Evolutionary conservation across 768 basidiomycete genomes (phyloP), one percentile per base, ranked within the genome.

Genomic region (Trametes gibbosa): DNA sequence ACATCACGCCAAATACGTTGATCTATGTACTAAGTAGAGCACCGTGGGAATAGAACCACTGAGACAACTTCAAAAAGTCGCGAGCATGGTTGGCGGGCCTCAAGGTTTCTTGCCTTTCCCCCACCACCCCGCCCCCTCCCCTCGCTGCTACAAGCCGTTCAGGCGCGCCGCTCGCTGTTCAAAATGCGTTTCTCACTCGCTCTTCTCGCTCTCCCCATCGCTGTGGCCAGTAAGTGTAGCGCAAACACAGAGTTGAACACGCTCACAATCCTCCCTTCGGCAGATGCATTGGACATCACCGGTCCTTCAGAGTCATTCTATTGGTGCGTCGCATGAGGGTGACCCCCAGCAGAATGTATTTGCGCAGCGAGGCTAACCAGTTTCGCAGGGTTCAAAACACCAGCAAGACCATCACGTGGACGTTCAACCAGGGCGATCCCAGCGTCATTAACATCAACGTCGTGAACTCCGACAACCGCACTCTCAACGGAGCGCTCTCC

Each of bases 401-500:
- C 14, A 71, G 65, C 61, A 77, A 77, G 63, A 53, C 39, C 23
- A 76, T 77, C 61, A 63, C 60, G 37, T 77, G 76, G 76, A 54
- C 57, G 17, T 74, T 59, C 61, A 61, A 12, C 48, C 0, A 50
- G 27, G 74, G 73, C 24, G 75, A 75, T 61, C 75, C 74, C 13
- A 62, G 50, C 53, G 62, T 70, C n/a, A 68, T 76, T 43, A 54
- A 70, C 43, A 72, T 77, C 39, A 50, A 67, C 37, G 57, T 77
- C 61, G 66, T 65, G 49, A 76, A 77, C 65, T 6, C 49, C 8
- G 58, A 72, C 52, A 69, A 66, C 51, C 47, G 43, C 35, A 68
- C 68, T 10, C 69, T 77, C 47, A 76, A 76, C 64, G 76, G 76
- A 29, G 51, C 53, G 13, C 77, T 75, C 64, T 69, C 69, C 13